phyloP scores from a whole-genome alignment of 2,329 filamentous ascomycete species.

The Sordariomycetes sp. region DNA sequence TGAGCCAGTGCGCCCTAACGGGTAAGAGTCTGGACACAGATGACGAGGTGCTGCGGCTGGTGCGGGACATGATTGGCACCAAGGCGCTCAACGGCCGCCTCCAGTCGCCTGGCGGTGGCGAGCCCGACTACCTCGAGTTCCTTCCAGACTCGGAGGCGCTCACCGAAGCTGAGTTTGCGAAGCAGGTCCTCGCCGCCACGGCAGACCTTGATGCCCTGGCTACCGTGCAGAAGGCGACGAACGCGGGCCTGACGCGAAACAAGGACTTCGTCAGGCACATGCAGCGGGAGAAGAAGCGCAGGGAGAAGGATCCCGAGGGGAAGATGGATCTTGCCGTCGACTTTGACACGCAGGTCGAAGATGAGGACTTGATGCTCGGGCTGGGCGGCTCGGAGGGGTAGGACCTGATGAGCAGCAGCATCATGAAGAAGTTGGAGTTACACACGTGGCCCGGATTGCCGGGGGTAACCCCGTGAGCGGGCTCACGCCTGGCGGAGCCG shows the following conservation, averaged over 20 bases:
- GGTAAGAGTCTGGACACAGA: slow-evolving; percentile 26
- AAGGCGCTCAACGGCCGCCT: slow-evolving; percentile 39
- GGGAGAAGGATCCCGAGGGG: slow-evolving; percentile 24
- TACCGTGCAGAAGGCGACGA: slow-evolving; percentile 34
- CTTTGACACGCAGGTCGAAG: slow-evolving; percentile 37
- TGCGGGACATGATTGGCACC: slow-evolving; percentile 40
- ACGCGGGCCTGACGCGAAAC: slow-evolving; percentile 39
- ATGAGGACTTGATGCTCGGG: slow-evolving; percentile 48
- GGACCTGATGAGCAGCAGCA: not conserved
- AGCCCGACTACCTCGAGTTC: slow-evolving; percentile 36
- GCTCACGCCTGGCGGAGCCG: not conserved
- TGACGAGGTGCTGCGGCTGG: slow-evolving; percentile 28
- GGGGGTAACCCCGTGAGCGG: not conserved
- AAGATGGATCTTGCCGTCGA: slow-evolving; percentile 15
- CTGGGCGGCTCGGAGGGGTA: not conserved
- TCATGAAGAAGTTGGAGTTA: not conserved
- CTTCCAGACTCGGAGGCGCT: slow-evolving; percentile 22
- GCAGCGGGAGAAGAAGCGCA: slow-evolving; percentile 28
- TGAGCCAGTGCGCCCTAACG: slow-evolving; percentile 41
- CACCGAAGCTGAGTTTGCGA: slow-evolving; percentile 36
- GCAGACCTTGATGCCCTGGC: slow-evolving; percentile 28
- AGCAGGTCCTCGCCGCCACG: slow-evolving; percentile 27
- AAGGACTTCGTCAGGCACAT: slow-evolving; percentile 40
- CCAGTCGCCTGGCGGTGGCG: slow-evolving; percentile 27
- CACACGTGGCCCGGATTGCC: not conserved